A percentile compares a stretch with the other conserved stretches of the same genome.
These are phyloP conservation scores for Colletotrichum abscissum DNA, from an alignment of 2,329 filamentous ascomycete genomes.

Conservation along the genomic window DNA sequence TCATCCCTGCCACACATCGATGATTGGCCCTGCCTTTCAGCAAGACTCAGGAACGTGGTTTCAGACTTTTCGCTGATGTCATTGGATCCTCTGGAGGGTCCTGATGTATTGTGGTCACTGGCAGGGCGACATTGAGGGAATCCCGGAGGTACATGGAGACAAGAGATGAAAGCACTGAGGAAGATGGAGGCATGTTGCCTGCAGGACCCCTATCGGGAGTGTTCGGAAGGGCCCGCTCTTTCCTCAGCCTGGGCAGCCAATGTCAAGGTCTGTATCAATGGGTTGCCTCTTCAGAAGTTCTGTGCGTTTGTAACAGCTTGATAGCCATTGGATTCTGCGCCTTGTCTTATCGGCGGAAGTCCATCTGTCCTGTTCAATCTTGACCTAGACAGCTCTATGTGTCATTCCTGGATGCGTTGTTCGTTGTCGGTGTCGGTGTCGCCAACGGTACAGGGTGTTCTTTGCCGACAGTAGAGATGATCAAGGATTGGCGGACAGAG, in stretches of 20 bases:
- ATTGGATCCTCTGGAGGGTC: slow-evolving; percentile 35
- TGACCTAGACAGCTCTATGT: background rate
- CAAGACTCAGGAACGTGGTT: slow-evolving; percentile 34
- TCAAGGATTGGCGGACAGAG: background rate
- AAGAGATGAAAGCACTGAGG: background rate
- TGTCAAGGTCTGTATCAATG: background rate
- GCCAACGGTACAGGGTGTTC: background rate
- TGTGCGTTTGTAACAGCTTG: slow-evolving; percentile 19
- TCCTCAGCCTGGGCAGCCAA: slow-evolving; percentile 7
- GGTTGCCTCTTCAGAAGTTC: slow-evolving; percentile 5
- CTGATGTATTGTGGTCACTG: slow-evolving; percentile 1
- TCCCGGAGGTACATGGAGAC: background rate
- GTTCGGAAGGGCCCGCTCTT: slow-evolving; percentile 34
- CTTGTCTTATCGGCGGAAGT: slow-evolving; percentile 11
- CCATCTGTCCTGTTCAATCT: background rate
- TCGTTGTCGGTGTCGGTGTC: background rate
- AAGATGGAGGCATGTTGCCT: slow-evolving; percentile 32
- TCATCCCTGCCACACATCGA: slow-evolving; percentile 13
- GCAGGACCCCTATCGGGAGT: slow-evolving; percentile 36
- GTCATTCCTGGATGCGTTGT: no score
- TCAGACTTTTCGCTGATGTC: slow-evolving; percentile 31
- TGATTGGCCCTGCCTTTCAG: slow-evolving; percentile 20
- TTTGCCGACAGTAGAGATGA: no score
- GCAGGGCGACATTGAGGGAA: background rate
- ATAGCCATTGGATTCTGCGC: background rate